phyloP scores from a whole-genome alignment of 2,329 filamentous ascomycete genomes.

The Rhynchosporium agropyri region DNA sequence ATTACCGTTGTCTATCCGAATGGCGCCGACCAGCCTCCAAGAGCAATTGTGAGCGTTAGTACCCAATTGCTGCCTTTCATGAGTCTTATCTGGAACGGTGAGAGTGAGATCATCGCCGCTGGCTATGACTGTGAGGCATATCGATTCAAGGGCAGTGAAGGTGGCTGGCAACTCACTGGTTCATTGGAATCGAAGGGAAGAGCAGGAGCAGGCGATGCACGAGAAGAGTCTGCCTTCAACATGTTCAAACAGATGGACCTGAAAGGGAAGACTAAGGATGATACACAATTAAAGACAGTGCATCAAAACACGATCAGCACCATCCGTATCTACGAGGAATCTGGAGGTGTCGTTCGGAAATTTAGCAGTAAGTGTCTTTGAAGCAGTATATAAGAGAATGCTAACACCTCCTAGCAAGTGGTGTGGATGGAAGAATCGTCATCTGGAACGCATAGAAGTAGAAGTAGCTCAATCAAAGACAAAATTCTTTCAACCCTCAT shows the following conservation, averaged over 20 bases:
- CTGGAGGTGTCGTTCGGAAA: slow-evolving; percentile 67
- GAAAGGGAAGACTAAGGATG: slow-evolving; percentile 88
- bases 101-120: slow-evolving; percentile 92
- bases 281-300: slow-evolving; percentile 91
- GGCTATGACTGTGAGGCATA: slow-evolving; percentile 91
- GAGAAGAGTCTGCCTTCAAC: slow-evolving; percentile 92
- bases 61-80: slow-evolving; percentile 92
- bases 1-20: slow-evolving; percentile 95
- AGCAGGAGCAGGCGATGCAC: slow-evolving; percentile 52
- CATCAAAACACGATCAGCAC: slow-evolving; percentile 97
- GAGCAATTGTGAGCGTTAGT: slow-evolving; percentile 85
- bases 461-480: slow-evolving; percentile 28
- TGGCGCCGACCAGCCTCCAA: slow-evolving; percentile 85
- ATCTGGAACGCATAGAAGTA: slow-evolving; percentile 68
- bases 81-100: slow-evolving; percentile 88
- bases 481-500: slow-evolving; percentile 21
- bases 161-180: slow-evolving; percentile 82
- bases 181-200: slow-evolving; percentile 72
- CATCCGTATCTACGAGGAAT: slow-evolving; percentile 73
- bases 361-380: slow-evolving; percentile 75
- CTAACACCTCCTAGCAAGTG: slow-evolving; percentile 61
- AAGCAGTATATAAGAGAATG: slow-evolving; percentile 37
- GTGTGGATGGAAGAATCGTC: slow-evolving; percentile 80
- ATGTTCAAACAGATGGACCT: slow-evolving; percentile 99
- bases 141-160: slow-evolving; percentile 76